Evolutionary conservation across 2,329 filamentous ascomycete species (phyloP).

Genomic region (Fusarium oligoseptatum): DNA sequence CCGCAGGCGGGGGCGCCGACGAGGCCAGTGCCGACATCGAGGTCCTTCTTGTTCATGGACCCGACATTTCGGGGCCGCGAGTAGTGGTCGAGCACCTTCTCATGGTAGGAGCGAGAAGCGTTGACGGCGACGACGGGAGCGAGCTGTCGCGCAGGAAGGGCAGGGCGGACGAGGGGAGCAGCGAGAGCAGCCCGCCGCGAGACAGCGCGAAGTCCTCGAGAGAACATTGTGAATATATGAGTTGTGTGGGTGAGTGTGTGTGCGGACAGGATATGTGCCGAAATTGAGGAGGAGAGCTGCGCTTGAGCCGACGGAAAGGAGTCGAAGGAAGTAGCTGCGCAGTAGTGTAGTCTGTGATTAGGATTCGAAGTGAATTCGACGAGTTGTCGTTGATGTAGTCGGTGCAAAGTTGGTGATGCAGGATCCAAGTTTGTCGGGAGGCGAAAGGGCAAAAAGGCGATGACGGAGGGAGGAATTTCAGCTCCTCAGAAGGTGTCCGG

Average conservation of each 20-base stretch:
- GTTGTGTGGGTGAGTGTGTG: conserved; percentile 1
- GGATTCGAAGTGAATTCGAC: conserved; percentile 16
- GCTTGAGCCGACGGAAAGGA: conserved; percentile 9
- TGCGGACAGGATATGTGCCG: conserved; percentile 10
- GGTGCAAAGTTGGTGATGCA: conserved; percentile 31
- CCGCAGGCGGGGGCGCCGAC: conserved; percentile 91
- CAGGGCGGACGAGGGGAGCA: conserved; percentile 54
- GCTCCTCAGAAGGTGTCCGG: conserved; percentile 36
- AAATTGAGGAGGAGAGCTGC: conserved; percentile 11
- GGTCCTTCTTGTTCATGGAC: conserved; percentile 77
- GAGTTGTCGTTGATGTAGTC: conserved; percentile 3
- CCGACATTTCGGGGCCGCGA: conserved; percentile 68
- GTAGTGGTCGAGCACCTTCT: conserved; percentile 67
- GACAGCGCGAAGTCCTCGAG: conserved; percentile 59
- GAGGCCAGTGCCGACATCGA: conserved; percentile 89
- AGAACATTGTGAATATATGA: conserved; percentile 57
- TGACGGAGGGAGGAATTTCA: conserved; percentile 38
- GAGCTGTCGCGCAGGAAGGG: conserved; percentile 57
- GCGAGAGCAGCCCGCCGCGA: conserved; percentile 60
- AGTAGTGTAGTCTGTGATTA: conserved; percentile 7
- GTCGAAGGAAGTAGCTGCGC: conserved; percentile 9
- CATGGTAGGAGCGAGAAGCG: conserved; percentile 63
- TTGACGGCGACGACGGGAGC: conserved; percentile 56
- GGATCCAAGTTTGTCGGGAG: conserved; percentile 33
- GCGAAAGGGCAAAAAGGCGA: conserved; percentile 40